phyloP scores from a whole-genome alignment of 2,329 filamentous ascomycete species.

The Fusarium sp. region DNA sequence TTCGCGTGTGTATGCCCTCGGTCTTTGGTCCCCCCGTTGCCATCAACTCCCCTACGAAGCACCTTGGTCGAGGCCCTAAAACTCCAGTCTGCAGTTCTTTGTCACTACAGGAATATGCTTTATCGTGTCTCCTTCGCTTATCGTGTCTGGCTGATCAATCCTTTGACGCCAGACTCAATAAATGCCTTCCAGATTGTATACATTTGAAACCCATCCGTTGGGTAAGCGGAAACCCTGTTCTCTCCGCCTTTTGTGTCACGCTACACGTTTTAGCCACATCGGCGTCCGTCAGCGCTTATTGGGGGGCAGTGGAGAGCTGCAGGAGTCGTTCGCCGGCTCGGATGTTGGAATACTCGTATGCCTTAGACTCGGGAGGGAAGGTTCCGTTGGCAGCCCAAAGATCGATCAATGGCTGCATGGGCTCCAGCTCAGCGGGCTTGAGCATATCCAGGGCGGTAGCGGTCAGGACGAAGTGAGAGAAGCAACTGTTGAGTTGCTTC shows the following conservation, averaged over 20 bases:
- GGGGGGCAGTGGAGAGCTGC: conserved; percentile 58
- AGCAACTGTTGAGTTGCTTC: conserved; percentile 88
- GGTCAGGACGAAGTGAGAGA: conserved; percentile 86
- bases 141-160: conserved; percentile 17
- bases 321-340: conserved; percentile 71
- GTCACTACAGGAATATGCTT: conserved; percentile 41
- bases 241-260: conserved; percentile 34
- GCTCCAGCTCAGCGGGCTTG: conserved; percentile 89
- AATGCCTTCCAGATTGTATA: conserved; percentile 41
- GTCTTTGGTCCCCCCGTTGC: conserved; percentile 23
- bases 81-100: conserved; percentile 45
- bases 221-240: conserved; percentile 20
- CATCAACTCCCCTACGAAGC: conserved; percentile 33
- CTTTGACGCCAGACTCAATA: conserved; percentile 31
- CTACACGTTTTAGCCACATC: conserved; percentile 18
- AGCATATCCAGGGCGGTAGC: conserved; percentile 86
- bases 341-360: conserved; percentile 74
- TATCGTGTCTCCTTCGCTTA: conserved; percentile 8
- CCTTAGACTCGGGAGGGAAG: conserved; percentile 81
- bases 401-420: conserved; percentile 94
- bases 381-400: conserved; percentile 91
- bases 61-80: conserved; percentile 36
- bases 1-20: conserved; percentile 21
- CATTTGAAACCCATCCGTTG: conserved; percentile 20
- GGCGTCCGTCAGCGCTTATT: conserved; percentile 39